Evolutionary conservation across 768 basidiomycete genomes (phyloP).

Genomic region (Rhizopogon sp.): DNA sequence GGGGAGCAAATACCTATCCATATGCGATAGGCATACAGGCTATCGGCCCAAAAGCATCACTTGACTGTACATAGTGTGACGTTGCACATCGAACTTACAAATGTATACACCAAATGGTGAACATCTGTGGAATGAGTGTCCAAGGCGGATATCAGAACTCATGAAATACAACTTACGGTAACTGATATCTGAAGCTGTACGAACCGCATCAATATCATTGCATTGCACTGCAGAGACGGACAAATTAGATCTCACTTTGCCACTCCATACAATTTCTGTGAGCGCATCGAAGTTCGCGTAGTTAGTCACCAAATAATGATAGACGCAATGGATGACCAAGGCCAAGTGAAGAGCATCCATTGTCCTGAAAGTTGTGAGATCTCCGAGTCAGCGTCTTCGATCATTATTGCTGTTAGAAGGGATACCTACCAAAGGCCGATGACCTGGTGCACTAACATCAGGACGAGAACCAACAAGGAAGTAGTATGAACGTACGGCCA

Average conservation of each 20-base stretch:
- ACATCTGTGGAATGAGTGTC: neutral
- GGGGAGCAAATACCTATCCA: too few relatives aligned
- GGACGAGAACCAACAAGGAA: neutral
- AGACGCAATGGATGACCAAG: neutral
- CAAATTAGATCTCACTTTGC: neutral
- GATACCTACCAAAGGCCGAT: neutral
- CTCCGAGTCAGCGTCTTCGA: too few relatives aligned
- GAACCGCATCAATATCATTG: too few relatives aligned
- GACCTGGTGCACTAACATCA: neutral
- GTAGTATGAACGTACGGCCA: neutral
- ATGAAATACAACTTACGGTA: neutral
- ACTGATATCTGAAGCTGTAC: neutral
- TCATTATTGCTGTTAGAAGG: neutral
- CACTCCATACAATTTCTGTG: neutral
- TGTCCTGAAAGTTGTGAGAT: neutral
- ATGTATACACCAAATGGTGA: neutral
- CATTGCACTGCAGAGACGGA: too few relatives aligned
- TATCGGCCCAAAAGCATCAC: too few relatives aligned
- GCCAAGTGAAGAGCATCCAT: neutral
- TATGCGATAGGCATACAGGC: too few relatives aligned
- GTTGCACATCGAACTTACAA: neutral
- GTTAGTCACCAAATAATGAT: neutral
- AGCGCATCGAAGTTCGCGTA: neutral
- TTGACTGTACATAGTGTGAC: too few relatives aligned
- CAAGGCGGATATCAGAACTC: neutral